Percentiles rank a stretch among this genome's conserved stretches.
phyloP scores from a whole-genome alignment of 805 yeast genomes.

The Candida silvicultrix region DNA sequence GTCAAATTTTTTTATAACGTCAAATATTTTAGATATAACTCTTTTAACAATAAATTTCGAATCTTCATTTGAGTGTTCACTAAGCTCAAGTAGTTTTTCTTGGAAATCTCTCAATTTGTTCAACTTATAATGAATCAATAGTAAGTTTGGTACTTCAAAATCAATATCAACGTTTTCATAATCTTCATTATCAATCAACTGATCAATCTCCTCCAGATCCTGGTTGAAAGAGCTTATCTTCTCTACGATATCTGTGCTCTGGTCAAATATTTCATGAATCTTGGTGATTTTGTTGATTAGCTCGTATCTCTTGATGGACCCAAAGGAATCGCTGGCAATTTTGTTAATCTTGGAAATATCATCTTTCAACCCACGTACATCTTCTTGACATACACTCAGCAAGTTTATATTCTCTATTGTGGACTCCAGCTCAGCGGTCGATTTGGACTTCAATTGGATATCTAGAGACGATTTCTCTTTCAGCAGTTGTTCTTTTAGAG shows the following conservation, averaged over 20 bases:
- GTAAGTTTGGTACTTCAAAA: constrained; percentile 44
- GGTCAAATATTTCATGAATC: constrained; percentile 65
- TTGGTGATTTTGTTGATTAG: constrained; percentile 61
- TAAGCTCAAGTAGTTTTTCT: constrained; percentile 63
- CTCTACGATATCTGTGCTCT: constrained; percentile 57
- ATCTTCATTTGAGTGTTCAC: constrained; percentile 52
- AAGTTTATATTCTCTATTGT: constrained; percentile 39
- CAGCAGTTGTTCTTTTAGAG: constrained; percentile 45
- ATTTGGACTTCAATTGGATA: constrained; percentile 33
- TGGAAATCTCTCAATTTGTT: constrained; percentile 69
- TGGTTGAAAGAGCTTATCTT: constrained; percentile 53
- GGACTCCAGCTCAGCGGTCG: constrained; percentile 45
- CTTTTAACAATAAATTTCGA: constrained; percentile 58
- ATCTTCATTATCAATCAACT: constrained; percentile 42
- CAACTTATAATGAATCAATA: constrained; percentile 64
- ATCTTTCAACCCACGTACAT: constrained; percentile 44
- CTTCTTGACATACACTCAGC: constrained; percentile 33
- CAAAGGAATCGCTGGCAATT: constrained; percentile 48
- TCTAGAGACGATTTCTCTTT: constrained; percentile 76
- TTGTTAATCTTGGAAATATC: constrained; percentile 37
- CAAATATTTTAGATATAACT: constrained; percentile 37
- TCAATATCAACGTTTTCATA: constrained; percentile 34
- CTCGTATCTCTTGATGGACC: constrained; percentile 60
- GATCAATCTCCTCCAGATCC: constrained; percentile 43
- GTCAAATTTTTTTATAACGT: constrained; percentile 53